Evolutionary conservation across 2,329 filamentous ascomycete species (phyloP).

Genomic region (Chrysosporium keratinophilum): DNA sequence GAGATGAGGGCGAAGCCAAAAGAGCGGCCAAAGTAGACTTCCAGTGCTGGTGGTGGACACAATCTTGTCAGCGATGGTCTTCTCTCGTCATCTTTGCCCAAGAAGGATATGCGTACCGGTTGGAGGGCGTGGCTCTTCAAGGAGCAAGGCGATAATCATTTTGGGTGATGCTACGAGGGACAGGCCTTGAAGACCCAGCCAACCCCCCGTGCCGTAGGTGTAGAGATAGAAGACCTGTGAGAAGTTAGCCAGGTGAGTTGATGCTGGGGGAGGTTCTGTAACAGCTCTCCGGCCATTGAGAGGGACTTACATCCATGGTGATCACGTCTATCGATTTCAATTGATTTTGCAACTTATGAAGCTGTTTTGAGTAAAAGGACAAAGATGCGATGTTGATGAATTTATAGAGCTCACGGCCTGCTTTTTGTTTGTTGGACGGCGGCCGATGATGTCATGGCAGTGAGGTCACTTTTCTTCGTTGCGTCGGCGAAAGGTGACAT

Average conservation of each 20-base stretch:
- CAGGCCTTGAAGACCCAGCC: constrained; percentile 38
- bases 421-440: too few species aligned
- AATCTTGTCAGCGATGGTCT: not conserved
- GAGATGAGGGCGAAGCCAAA: constrained; percentile 58
- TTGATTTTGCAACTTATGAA: not conserved
- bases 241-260: not conserved
- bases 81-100: too few species aligned
- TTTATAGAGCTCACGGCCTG: too few species aligned
- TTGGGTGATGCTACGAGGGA: constrained; percentile 51
- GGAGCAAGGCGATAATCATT: constrained; percentile 51
- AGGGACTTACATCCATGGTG: constrained; percentile 18
- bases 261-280: not conserved
- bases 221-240: constrained; percentile 37
- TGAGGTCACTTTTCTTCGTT: too few species aligned
- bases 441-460: too few species aligned
- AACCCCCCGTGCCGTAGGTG: constrained; percentile 36
- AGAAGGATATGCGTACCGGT: constrained; percentile 38
- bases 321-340: not conserved
- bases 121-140: constrained; percentile 46
- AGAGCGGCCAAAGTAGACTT: constrained; percentile 63
- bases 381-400: too few species aligned
- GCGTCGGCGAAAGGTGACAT: too few species aligned
- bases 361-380: not conserved
- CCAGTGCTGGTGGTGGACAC: constrained; percentile 44
- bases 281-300: not conserved